A percentile compares a stretch with the other conserved stretches of the same genome.
Conservation (phyloP, 805 yeast genomes). For the Kregervanrija delftensis region DNA sequence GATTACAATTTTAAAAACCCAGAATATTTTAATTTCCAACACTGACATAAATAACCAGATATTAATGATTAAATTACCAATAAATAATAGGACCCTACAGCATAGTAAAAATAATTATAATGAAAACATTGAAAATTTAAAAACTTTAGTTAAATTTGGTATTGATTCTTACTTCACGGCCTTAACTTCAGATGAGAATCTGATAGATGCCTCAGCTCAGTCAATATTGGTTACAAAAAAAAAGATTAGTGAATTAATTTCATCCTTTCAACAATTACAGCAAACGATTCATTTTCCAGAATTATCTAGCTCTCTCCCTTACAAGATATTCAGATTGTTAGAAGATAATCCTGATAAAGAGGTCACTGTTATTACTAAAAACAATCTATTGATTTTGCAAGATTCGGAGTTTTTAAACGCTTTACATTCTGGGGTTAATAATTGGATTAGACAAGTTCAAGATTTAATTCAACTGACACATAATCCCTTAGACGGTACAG, state of each 20-base stretch:
- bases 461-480: constrained; percentile 46
- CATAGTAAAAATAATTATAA: not conserved
- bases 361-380: constrained; percentile 15
- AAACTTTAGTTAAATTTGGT: constrained; percentile 54
- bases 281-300: constrained; percentile 67
- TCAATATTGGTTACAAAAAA: constrained; percentile 44
- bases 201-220: constrained; percentile 19
- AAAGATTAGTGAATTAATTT: constrained; percentile 60
- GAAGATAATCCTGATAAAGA: constrained; percentile 11
- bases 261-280: constrained; percentile 61
- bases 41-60: not conserved
- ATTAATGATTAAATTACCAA: not conserved
- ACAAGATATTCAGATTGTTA: constrained; percentile 36
- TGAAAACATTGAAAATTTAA: constrained; percentile 39
- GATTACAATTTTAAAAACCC: no score
- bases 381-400: constrained; percentile 23
- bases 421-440: constrained; percentile 62
- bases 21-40: no score
- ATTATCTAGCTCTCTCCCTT: constrained; percentile 45
- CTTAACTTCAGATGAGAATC: constrained; percentile 18
- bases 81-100: not conserved
- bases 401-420: constrained; percentile 58
- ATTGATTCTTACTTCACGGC: constrained; percentile 65
- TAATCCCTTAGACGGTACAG: constrained; percentile 47
- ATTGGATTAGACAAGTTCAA: constrained; percentile 66